Percentiles rank a stretch among this genome's conserved stretches.
phyloP scores from a whole-genome alignment of 1,284 basidiomycete genomes.

The Ganoderma lingzhi region DNA sequence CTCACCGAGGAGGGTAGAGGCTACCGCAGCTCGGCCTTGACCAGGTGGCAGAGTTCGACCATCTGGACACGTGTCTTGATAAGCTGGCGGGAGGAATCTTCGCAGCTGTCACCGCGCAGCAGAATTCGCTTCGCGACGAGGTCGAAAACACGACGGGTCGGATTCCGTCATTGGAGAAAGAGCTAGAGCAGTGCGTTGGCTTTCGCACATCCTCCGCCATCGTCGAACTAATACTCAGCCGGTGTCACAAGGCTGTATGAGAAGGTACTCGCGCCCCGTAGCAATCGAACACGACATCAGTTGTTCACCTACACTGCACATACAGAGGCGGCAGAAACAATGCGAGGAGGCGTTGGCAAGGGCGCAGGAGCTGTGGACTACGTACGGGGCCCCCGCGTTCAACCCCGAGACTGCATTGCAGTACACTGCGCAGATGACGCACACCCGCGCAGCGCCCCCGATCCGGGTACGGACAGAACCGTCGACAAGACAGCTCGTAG shows the following conservation, averaged over 20 bases:
- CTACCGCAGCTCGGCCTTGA: neutral
- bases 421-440: neutral
- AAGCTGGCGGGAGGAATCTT: neutral
- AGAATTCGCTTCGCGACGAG: neutral
- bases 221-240: neutral
- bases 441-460: neutral
- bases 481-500: neutral
- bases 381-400: neutral
- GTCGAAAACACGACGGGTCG: neutral
- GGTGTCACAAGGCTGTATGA: neutral
- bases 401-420: neutral
- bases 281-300: neutral
- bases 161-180: neutral
- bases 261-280: neutral
- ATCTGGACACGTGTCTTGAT: neutral
- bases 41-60: neutral
- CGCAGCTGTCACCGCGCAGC: neutral
- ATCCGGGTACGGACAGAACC: neutral
- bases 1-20: neutral
- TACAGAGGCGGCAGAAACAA: neutral
- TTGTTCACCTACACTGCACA: neutral
- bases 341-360: neutral
- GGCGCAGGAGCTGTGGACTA: neutral
- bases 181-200: neutral
- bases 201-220: neutral